Evolutionary conservation across 495 filamentous ascomycete species (phyloP).

Genomic region (Aspergillus steynii): DNA sequence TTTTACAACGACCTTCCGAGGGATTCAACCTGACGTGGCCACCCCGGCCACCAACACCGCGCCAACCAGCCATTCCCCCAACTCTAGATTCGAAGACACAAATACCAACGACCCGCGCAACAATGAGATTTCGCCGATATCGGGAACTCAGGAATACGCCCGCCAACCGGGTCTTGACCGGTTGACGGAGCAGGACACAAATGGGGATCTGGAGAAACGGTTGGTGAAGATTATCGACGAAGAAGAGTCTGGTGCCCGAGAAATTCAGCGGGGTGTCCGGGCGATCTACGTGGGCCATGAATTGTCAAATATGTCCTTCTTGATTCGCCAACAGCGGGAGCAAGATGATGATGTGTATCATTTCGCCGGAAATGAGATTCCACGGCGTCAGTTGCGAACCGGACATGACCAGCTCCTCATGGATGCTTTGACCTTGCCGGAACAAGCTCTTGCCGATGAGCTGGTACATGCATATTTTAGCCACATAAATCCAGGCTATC

Average conservation of each 20-base stretch:
- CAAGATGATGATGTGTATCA: conserved; percentile 49
- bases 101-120: conserved; percentile 6
- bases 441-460: conserved; percentile 46
- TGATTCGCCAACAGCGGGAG: conserved; percentile 50
- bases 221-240: conserved; percentile 49
- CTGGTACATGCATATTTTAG: conserved; percentile 49
- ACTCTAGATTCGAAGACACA: conserved; percentile 1
- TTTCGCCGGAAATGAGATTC: conserved; percentile 50
- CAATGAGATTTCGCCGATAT: conserved; percentile 24
- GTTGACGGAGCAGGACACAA: conserved; percentile 32
- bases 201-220: conserved; percentile 43
- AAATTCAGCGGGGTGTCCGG: conserved; percentile 48
- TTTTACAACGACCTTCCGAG: conserved; percentile 34
- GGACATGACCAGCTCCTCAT: conserved; percentile 50
- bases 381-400: conserved; percentile 43
- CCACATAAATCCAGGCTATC: conserved; percentile 46
- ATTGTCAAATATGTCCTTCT: conserved; percentile 53
- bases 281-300: conserved; percentile 53
- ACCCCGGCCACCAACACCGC: conserved; percentile 19
- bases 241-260: conserved; percentile 41
- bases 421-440: conserved; percentile 49
- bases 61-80: conserved; percentile 8
- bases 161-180: conserved; percentile 30
- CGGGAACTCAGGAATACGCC: conserved; percentile 26
- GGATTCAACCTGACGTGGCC: conserved; percentile 22